Base-by-base conservation (phyloP, 2,329 filamentous ascomycete genomes). In the Emydomyces testavorans region DNA sequence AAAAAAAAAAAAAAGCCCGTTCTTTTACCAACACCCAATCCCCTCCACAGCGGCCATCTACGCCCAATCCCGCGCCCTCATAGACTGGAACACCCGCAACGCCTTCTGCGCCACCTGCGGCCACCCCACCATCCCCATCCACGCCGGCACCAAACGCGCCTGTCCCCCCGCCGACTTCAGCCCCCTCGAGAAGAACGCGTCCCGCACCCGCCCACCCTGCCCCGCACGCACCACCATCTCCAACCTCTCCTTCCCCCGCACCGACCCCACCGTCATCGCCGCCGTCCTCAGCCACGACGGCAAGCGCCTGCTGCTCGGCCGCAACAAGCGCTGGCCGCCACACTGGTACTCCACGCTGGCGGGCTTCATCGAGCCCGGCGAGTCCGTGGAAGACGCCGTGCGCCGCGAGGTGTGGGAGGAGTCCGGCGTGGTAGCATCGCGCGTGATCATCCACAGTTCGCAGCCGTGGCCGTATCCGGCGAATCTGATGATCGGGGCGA, bases 81-180 rank as follows among this genome's bases (percentile, higher is more conserved):
- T 93, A 29, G 92, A 96, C 70, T 98, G 92, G 92, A 96, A 98
- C 68, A 75, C 75, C 21, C 83, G 90, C 44, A 94, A 94, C 67
- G 84, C 83, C 24, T 98, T 87, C 73, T 98, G 92, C 65, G 88
- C 81, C 26, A 82, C 83, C 48, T 98, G 92, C 66, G 90, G 92
- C 28, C 77, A 85, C 59, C 79, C 77, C 20, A 96, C 88, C 0
- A 71, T 95, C 11, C 61, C 59, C 15, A 56, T 64, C 10, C 68
- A 72, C 51, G 68, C 64, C 4, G 68, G 67, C 29, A 66, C 64
- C 13, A 71, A 72, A 54, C 65, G 69, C 28, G 59, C 62, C 20
- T 71, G 65, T 50, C 69, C 69, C 39, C 67, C 67, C 7, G 68
- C 58, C 6, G 69, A 73, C 55, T 54, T 60, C n/a, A 65, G 63